These are phyloP conservation scores for Oligophagozyma castellii DNA, from an alignment of 1,139 yeast species.

Conservation along the genomic window DNA sequence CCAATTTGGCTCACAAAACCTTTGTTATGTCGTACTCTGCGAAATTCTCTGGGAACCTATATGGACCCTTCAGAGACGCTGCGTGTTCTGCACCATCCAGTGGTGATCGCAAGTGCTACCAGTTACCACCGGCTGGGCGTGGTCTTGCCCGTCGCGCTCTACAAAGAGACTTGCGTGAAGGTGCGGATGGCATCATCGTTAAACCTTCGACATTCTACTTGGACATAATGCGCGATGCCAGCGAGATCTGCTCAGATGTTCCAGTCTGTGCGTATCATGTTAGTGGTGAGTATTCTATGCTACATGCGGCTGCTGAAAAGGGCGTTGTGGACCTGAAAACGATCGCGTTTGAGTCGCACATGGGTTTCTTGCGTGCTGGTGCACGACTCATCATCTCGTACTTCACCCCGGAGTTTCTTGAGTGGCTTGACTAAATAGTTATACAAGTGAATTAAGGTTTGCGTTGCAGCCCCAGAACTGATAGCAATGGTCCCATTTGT, in stretches of 20 bases:
- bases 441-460: slow-evolving; percentile 1
- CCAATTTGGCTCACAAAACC: slow-evolving; percentile 76
- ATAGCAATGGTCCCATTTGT: slow-evolving; percentile 17
- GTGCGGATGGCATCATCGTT: slow-evolving; percentile 89
- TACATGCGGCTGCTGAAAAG: slow-evolving; percentile 96
- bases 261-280: slow-evolving; percentile 96
- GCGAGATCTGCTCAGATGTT: slow-evolving; percentile 64
- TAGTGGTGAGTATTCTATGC: slow-evolving; percentile 95
- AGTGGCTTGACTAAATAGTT: slow-evolving; percentile 50
- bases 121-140: slow-evolving; percentile 82
- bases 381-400: slow-evolving; percentile 84
- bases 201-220: slow-evolving; percentile 96
- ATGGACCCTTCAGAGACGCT: slow-evolving; percentile 97
- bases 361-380: slow-evolving; percentile 91
- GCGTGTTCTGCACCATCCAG: slow-evolving; percentile 83
- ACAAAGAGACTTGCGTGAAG: slow-evolving; percentile 74
- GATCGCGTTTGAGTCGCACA: slow-evolving; percentile 84
- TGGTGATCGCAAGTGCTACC: slow-evolving; percentile 90
- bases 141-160: slow-evolving; percentile 93
- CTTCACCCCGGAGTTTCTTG: slow-evolving; percentile 91
- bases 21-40: slow-evolving; percentile 92
- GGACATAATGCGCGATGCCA: slow-evolving; percentile 81
- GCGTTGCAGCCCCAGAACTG: slow-evolving; percentile 17
- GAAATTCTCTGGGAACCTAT: slow-evolving; percentile 77
- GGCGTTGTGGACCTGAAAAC: slow-evolving; percentile 79